Evolutionary conservation across 352 stramenopile species (phyloP).

Genomic region (Aphanomyces euteiches): DNA sequence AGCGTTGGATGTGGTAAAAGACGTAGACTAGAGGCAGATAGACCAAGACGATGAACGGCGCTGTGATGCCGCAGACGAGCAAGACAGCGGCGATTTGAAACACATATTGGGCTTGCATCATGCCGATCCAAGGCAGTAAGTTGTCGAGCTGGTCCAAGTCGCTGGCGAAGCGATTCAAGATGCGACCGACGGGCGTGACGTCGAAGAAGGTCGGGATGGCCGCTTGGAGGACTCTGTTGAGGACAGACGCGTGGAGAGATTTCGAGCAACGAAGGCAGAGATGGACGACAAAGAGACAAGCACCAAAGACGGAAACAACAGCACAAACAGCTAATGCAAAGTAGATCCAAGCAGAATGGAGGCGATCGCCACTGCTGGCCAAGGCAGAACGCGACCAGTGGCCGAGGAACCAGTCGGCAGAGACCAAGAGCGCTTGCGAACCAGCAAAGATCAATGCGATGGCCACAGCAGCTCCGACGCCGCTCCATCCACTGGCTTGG

Average conservation of each 20-base stretch:
- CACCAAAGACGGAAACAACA: not conserved
- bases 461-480: not conserved
- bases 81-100: slow-evolving; percentile 17
- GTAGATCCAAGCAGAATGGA: not conserved
- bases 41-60: slow-evolving; percentile 42
- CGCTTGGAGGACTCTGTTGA: slow-evolving; percentile 13
- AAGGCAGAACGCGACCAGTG: not conserved
- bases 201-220: slow-evolving; percentile 44
- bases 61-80: not conserved
- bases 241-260: slow-evolving; percentile 1
- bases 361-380: not conserved
- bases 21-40: slow-evolving; percentile 57
- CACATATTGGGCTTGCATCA: not conserved
- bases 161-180: slow-evolving; percentile 76
- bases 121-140: slow-evolving; percentile 42
- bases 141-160: slow-evolving; percentile 67
- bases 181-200: slow-evolving; percentile 57
- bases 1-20: slow-evolving; percentile 45
- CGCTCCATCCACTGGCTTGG: slow-evolving; percentile 36
- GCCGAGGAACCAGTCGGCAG: slow-evolving; percentile 24
- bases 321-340: not conserved
- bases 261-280: not conserved
- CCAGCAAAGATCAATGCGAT: slow-evolving; percentile 4
- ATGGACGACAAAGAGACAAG: not conserved
- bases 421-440: not conserved